Evolutionary conservation across 2,329 filamentous ascomycete species (phyloP), one percentile per base, ranked within the genome.

Genomic region (Bretziella fagacearum): DNA sequence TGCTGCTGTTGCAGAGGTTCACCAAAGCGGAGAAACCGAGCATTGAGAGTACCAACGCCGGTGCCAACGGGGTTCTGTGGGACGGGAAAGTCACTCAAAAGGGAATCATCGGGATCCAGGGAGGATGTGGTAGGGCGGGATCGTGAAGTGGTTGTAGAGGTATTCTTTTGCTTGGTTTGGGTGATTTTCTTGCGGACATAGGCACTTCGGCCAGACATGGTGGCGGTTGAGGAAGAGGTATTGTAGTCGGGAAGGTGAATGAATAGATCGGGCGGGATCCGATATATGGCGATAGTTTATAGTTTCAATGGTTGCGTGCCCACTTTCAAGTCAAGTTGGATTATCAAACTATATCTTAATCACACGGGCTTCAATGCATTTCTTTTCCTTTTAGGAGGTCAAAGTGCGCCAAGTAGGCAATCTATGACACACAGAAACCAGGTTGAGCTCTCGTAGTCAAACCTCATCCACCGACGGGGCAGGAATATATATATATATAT

Each of bases 171-270:
- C 2, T 57, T 52, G 46, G 65, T 61, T 49, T 74, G 67, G 0
- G 66, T 70, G 53, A 70, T 72, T 61, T 73, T 74, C 57, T 74
- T 74, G 55, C 72, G 69, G 56, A 73, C 71, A 53, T 71, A 65
- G 26, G 71, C 72, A 58, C 71, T 74, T 47, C 72, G 63, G 51
- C 70, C 71, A 5, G 72, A 76, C 72, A 76, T 76, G 52, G 47
- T 59, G 50, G 37, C 7, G 7, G 6, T 20, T 33, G 10, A 13
- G 15, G 22, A 39, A 39, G 15, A 39, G 36, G 4, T 30, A 6
- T 11, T 30, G 5, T 30, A 11, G 27, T 30, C n/a, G 10, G 4
- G 27, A n/a, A 11, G 27, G 27, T 30, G n/a, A 10, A 30, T 11
- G 27, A n/a, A 10, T 30, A 30, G n/a, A 30, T 11, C 4, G 27